Evolutionary conservation across 495 filamentous ascomycete species (phyloP).

Genomic region (Talaromyces proteolyticus): DNA sequence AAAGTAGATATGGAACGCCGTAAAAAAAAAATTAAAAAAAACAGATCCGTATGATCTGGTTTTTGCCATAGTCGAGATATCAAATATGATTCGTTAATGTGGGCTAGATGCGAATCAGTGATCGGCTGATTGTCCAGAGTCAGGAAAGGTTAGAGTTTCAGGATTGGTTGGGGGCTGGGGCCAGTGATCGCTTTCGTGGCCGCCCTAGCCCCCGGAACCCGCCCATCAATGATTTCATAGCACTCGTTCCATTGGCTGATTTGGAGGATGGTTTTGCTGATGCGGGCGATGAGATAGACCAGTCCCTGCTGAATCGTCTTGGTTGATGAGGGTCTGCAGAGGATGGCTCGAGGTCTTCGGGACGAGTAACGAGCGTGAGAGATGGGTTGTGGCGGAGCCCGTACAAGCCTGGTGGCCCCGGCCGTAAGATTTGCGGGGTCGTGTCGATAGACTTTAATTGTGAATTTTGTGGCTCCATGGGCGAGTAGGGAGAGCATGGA

Average conservation of each 20-base stretch:
- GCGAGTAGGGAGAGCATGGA: neutral
- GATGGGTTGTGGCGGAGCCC: slow-evolving; percentile 1
- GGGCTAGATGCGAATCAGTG: too few species aligned
- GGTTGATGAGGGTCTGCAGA: too few species aligned
- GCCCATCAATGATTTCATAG: slow-evolving; percentile 6
- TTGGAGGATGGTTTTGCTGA: neutral
- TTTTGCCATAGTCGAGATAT: too few species aligned
- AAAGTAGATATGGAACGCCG: too few species aligned
- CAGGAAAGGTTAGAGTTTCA: neutral
- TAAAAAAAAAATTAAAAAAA: too few species aligned
- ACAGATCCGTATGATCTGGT: too few species aligned
- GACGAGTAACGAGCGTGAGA: neutral
- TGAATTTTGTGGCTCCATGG: too few species aligned
- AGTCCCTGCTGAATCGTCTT: neutral
- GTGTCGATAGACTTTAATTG: too few species aligned
- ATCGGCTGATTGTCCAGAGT: too few species aligned
- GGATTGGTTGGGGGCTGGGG: neutral
- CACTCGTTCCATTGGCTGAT: neutral
- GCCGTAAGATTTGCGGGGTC: neutral
- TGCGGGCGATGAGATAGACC: neutral
- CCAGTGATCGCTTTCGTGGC: neutral
- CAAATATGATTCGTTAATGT: neutral
- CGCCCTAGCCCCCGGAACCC: slow-evolving; percentile 6
- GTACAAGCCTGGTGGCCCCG: neutral
- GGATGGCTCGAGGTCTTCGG: neutral